Evolutionary conservation across 495 filamentous ascomycete genomes (phyloP), one percentile per base, ranked within the genome.

Genomic region (Penicillium pancosmium): DNA sequence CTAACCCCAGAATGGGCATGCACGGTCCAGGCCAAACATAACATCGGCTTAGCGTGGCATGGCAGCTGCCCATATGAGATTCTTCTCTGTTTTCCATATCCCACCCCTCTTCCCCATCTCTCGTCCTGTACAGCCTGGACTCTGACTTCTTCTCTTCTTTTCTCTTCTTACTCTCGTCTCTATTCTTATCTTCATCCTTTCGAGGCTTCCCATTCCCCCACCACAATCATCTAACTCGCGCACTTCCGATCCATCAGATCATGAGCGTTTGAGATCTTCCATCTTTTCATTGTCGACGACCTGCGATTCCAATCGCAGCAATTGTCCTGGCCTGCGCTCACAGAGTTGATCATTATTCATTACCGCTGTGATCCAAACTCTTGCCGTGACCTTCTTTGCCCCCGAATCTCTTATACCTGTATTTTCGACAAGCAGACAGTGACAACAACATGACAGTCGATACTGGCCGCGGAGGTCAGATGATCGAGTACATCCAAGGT

Each of bases 401-500:
- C 31, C 55, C 43, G 31, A 34, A 56, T 46, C 18, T 38, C 23
- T 56, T 67, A 47, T 44, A 49, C 43, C 51, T 33, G 57, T 43
- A 48, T 36, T 55, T 31, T 40, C 61, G 40, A 23, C 23, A 40
- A 43, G 44, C 62, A 52, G 52, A 50, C 59, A 62, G 41, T 33
- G 31, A 38, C 57, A 62, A 16, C 60, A 62, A 16, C 10, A 80
- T 79, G 76, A 62, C 75, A 50, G 67, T 69, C 53, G 64, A 76
- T 36, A 69, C 72, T 27, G 76, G 73, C 64, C 83, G 76, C 67
- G 88, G 85, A 66, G 88, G 87, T 50, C 86, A 90, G 73, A 83
- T 90, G 46, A 88, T 91, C 61, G 88, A 91, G 74, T 91, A 91
- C 69, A 90, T 91, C 55, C 83, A 87, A 81, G 89, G 88, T 90